Percentiles rank a stretch among this genome's conserved stretches.
Evolutionary conservation across 2,329 filamentous ascomycete genomes (phyloP).

Genomic region (Aspergillus alliaceus): DNA sequence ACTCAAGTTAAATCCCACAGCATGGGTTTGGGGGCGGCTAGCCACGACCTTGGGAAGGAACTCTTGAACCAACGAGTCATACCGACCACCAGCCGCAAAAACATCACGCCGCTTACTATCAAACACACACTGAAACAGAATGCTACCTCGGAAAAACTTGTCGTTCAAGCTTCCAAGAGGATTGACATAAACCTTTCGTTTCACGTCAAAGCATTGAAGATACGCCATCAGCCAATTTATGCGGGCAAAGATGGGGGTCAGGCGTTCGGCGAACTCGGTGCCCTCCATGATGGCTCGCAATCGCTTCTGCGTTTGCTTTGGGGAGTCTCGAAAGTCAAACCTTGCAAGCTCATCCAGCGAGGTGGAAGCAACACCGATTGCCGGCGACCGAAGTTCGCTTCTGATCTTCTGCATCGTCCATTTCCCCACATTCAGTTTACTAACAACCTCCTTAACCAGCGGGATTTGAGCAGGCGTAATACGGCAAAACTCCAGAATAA

Average conservation of each 20-base stretch:
- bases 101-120: constrained; percentile 80
- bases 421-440: constrained; percentile 79
- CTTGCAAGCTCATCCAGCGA: constrained; percentile 85
- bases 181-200: constrained; percentile 77
- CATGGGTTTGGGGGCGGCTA: constrained; percentile 68
- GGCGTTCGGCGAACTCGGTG: constrained; percentile 53
- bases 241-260: constrained; percentile 67
- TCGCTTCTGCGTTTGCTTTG: constrained; percentile 71
- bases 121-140: constrained; percentile 88
- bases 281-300: constrained; percentile 56
- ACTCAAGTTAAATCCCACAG: constrained; percentile 87
- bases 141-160: constrained; percentile 80
- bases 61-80: constrained; percentile 84
- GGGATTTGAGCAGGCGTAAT: constrained; percentile 69
- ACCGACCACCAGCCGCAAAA: constrained; percentile 89
- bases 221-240: constrained; percentile 77
- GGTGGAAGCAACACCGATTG: constrained; percentile 80
- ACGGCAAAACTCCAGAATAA: constrained; percentile 87
- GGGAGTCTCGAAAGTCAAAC: constrained; percentile 80
- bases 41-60: constrained; percentile 70
- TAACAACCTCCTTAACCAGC: constrained; percentile 77
- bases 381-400: constrained; percentile 75
- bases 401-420: constrained; percentile 82
- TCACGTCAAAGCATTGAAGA: constrained; percentile 71
- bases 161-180: constrained; percentile 88